Base-by-base conservation (phyloP, 495 filamentous ascomycete species). In the Aspergillus sparsus region DNA sequence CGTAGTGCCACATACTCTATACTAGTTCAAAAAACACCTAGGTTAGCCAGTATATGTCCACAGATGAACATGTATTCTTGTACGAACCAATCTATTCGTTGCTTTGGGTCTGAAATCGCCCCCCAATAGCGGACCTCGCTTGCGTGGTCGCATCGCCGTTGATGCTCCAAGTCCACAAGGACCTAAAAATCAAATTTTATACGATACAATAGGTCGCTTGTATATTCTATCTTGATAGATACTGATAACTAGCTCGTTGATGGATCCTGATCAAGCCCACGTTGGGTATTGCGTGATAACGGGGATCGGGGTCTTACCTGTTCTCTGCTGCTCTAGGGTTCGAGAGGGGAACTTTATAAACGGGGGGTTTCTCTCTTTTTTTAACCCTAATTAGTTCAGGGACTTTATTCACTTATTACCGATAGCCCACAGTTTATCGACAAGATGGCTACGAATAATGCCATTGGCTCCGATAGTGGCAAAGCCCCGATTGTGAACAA, bases 401-500 rank as follows among this genome's bases (percentile, higher is more conserved):
- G 35, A 11, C 37, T 15, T 47, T 31, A 35, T 51, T 52, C 32
- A 34, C 50, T 39, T 46, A 18, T 37, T 36, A 36, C 8, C 37
- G 39, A 32, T 21, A 15, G 15, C 47, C 34, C 36, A 21, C 1
- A 36, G 41, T 39, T 34, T 47, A 53, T 36, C 35, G 61, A 55
- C 51, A 64, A 45, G 46, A 64, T 67, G 65, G 56, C 46, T 50
- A 35, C 49, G 9, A 55, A 65, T 58, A 55, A 65, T 47, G 35
- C 50, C 50, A 64, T 56, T 16, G 56, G 49, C 15, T 11, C 46
- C 9, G 41, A 35, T 18, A 34, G 53, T 34, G 46, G 50, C 51
- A 51, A 50, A 36, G 49, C n/a, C 1, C 53, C 59, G 11, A 49
- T 53, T 9, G 52, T 55, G 1, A 64, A 57, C 21, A 53, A 60